Conservation (phyloP, 208 protist species). For the Wallacemonas rigidus region DNA sequence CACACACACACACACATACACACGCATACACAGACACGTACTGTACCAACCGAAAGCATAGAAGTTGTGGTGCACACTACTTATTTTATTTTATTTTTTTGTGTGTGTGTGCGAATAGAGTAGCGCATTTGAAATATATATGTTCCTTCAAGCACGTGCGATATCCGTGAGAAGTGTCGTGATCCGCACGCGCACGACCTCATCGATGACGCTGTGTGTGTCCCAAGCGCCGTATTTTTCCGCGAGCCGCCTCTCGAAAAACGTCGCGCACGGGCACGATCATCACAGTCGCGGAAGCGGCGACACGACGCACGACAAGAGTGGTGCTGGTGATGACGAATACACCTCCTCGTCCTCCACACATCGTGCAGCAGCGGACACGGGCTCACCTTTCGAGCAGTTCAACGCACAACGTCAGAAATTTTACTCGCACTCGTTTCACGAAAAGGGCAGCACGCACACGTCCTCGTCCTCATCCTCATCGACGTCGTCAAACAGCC, state of each 20-base stretch:
- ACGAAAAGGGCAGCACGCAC: conserved; percentile 40
- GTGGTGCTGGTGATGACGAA: neutral
- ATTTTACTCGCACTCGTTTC: conserved; percentile 53
- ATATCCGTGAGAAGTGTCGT: neutral
- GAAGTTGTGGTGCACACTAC: no score
- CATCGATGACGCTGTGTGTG: neutral
- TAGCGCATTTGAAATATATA: neutral
- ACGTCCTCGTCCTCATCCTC: conserved; percentile 23
- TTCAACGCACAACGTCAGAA: conserved; percentile 38
- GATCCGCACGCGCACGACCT: neutral
- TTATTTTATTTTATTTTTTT: no score
- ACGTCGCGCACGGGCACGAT: neutral
- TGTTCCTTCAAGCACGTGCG: neutral
- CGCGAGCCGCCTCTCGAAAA: neutral
- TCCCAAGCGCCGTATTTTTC: neutral
- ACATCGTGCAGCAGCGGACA: neutral
- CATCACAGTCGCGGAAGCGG: no score
- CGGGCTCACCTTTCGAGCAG: conserved; percentile 26
- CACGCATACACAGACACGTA: no score
- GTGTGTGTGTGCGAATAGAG: no score
- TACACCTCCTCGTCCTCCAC: conserved; percentile 8
- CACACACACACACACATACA: no score
- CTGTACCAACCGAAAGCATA: no score
- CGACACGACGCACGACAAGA: neutral
- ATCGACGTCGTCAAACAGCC: neutral